phyloP scores from a whole-genome alignment of 257 asterid genomes.

The Voacanga thouarsii region DNA sequence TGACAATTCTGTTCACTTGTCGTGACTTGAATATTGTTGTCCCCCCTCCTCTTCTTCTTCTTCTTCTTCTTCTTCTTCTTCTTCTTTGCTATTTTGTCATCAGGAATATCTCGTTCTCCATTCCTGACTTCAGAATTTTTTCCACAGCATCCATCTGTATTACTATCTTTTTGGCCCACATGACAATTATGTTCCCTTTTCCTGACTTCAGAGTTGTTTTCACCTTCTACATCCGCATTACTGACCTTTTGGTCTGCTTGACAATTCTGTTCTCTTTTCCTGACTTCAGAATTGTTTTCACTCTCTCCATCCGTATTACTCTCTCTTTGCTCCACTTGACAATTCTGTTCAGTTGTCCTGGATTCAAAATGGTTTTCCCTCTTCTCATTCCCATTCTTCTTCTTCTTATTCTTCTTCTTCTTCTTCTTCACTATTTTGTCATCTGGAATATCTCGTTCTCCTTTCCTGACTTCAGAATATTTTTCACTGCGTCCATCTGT shows the following conservation, averaged over 20 bases:
- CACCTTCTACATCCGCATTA: not conserved
- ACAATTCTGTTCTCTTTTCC: conserved; percentile 11
- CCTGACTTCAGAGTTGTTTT: not conserved
- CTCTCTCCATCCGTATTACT: not conserved
- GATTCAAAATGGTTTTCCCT: not conserved
- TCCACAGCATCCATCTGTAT: not conserved
- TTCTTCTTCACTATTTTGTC: not conserved
- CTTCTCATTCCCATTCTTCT: not conserved
- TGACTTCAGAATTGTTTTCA: not conserved
- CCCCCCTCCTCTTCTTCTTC: not conserved
- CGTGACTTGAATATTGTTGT: not conserved
- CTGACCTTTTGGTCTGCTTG: conserved; percentile 5
- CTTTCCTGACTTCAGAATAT: too few relatives aligned
- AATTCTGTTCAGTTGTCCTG: not conserved
- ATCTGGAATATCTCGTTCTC: too few relatives aligned
- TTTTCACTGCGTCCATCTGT: too few relatives aligned
- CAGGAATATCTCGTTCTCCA: conserved; percentile 1
- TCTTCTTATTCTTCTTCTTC: not conserved
- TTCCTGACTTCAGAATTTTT: not conserved
- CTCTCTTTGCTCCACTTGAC: not conserved
- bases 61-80: not conserved
- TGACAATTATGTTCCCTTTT: conserved; percentile 3
- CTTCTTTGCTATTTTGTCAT: not conserved
- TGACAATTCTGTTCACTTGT: not conserved
- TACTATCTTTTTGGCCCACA: not conserved